Base-by-base conservation (phyloP, 306 rosid genomes). In the Sicyos baderoa region DNA sequence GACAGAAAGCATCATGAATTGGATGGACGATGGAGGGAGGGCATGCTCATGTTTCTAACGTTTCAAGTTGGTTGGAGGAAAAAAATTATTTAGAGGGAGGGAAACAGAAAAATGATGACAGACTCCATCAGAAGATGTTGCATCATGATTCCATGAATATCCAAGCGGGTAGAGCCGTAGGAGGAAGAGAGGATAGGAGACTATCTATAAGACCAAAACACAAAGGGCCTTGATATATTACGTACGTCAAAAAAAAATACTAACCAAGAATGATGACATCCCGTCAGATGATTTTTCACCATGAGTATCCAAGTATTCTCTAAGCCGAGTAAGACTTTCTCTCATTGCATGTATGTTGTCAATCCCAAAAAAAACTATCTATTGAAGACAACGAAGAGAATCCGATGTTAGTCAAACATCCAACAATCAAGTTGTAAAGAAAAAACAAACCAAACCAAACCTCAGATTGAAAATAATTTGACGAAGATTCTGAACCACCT, bases 301-400 rank as follows among this genome's bases (percentile, higher is more conserved):
- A 81, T 93, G 82, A 65, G 91, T 86, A 76, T 93, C 97, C 74
- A 93, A 75, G 80, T 85, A 93, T 40, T 93, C 99, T 80, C 97
- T 87, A 13, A 93, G 91, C 79, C 96, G 94, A 75, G 82, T 82
- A 80, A 88, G 88, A 85, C 99, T 93, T 16, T 93, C 99, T 72
- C 99, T 84, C 99, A 93, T 93, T 6, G 91, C 91, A 79, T 90
- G 99, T 70, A 93, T 93, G 86, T 93, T 93, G 84, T 93, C 99
- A 79, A 93, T 88, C 79, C 99, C 99, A 78, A 93, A 86, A 81
- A 88, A 93, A 55, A 93, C 87, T 67, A 93, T 65, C 99, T 93
- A 85, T 72, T 42, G 19, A 70, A 48, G 70, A 76, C 22, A 69
- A 78, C 42, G 72, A 54, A 22, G 19, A 37, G 53, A 19, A 66